Evolutionary conservation across 345 rosid species (phyloP).

Genomic region (Pistacia atlantica): DNA sequence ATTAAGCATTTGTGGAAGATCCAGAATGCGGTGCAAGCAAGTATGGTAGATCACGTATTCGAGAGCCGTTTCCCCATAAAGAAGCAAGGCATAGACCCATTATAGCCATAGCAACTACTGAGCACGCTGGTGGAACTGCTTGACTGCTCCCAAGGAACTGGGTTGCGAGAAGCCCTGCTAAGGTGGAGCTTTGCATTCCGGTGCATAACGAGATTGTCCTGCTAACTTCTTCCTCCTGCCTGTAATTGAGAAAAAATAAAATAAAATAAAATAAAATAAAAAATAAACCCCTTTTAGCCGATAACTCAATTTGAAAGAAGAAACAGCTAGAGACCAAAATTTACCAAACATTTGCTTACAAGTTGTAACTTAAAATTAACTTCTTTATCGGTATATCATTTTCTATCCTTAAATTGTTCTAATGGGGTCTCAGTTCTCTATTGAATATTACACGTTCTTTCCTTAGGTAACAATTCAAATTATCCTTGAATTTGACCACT

Average conservation of each 20-base stretch:
- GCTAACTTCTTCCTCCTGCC: conserved; percentile 91
- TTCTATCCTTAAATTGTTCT: too few relatives aligned
- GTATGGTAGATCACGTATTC: conserved; percentile 59
- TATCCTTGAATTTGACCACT: not conserved
- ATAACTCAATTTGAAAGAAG: not conserved
- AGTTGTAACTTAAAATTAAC: not conserved
- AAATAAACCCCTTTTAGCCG: conserved; percentile 1
- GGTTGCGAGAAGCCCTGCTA: conserved; percentile 87
- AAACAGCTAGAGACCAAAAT: not conserved
- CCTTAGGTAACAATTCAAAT: not conserved
- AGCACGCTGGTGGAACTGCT: conserved; percentile 94
- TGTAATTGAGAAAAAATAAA: conserved; percentile 26
- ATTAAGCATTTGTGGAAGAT: conserved; percentile 37
- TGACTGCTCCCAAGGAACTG: conserved; percentile 89
- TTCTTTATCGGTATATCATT: not conserved
- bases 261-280: not conserved
- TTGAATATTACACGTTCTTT: not conserved
- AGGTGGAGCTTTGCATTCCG: conserved; percentile 96
- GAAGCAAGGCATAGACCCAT: conserved; percentile 96
- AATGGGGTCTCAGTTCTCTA: too few relatives aligned
- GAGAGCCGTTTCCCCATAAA: conserved; percentile 80
- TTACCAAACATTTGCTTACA: not conserved
- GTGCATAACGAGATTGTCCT: conserved; percentile 88
- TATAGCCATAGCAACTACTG: conserved; percentile 95
- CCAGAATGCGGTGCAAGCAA: conserved; percentile 37